Evolutionary conservation across 2,329 filamentous ascomycete genomes (phyloP), one percentile per base, ranked within the genome.

Genomic region (Hypoxylon sp.): DNA sequence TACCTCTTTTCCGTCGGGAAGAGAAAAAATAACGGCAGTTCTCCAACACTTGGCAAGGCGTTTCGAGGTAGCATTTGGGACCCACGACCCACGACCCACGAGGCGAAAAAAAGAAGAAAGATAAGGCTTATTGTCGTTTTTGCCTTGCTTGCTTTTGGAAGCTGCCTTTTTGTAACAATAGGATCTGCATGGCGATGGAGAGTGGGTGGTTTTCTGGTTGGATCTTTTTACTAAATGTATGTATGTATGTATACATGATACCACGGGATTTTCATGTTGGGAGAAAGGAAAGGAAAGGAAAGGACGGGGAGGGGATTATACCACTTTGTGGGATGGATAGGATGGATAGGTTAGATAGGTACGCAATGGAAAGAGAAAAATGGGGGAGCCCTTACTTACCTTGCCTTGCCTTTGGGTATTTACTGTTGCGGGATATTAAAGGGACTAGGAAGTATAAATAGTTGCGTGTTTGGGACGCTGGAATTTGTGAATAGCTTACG

Each of bases 1-100:
- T 54, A 51, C 54, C n/a, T n/a, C n/a, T 48, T 57, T 67, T 50
- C 27, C 51, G 45, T 34, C 37, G 52, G 43, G 16, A 47, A 60
- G 23, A 51, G 41, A 61, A 58, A 67, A 61, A 62, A n/a, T n/a
- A n/a, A 51, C 43, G 55, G 65, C 55, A 65, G 53, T 63, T 61
- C 45, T 61, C 61, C 32, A 34, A 64, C n/a, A 48, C 67, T 68
- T 65, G 58, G 61, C 67, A 61, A 63, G 67, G 67, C 67, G 67
- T 70, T 70, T 68, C 48, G 52, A 63, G 67, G 67, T 67, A 50
- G 58, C 65, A 70, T 70, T 47, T 63, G 61, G 65, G 67, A 65
- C 45, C 52, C 58, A 61, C 47, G 55, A 54, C n/a, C n/a, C n/a
- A n/a, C n/a, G n/a, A 47, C 54, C 54, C 58, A 68, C 61, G 65